phyloP scores from a whole-genome alignment of 2,329 filamentous ascomycete genomes.

The Fusarium coffeatum region DNA sequence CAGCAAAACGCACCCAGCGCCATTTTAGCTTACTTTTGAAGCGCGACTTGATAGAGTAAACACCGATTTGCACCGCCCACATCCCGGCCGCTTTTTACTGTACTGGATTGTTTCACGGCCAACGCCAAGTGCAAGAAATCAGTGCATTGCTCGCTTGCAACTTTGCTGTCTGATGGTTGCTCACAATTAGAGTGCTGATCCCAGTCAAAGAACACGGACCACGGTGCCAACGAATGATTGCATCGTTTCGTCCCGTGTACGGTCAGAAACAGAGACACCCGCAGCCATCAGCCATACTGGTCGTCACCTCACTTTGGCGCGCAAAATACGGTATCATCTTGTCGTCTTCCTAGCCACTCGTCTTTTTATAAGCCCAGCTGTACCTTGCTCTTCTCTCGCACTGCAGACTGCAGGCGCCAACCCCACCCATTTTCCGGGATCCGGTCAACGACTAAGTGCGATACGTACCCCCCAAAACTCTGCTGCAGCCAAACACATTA shows the following conservation, averaged over 20 bases:
- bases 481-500: constrained; percentile 45
- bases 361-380: constrained; percentile 16
- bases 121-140: constrained; percentile 41
- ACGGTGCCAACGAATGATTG: constrained; percentile 24
- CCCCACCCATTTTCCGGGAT: constrained; percentile 35
- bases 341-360: constrained; percentile 28
- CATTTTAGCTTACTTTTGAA: constrained; percentile 18
- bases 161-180: constrained; percentile 32
- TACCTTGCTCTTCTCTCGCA: constrained; percentile 28
- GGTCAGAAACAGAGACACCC: constrained; percentile 20
- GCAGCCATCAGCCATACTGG: constrained; percentile 16
- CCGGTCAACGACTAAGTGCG: constrained; percentile 21
- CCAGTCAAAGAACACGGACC: constrained; percentile 19
- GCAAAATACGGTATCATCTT: constrained; percentile 21
- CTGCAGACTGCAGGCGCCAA: constrained; percentile 33
- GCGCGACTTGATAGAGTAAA: constrained; percentile 20
- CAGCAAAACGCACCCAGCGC: constrained; percentile 21
- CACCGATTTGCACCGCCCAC: constrained; percentile 18
- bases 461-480: constrained; percentile 38
- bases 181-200: constrained; percentile 19
- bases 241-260: constrained; percentile 29
- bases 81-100: constrained; percentile 24
- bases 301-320: constrained; percentile 25
- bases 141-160: constrained; percentile 31
- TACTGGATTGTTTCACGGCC: constrained; percentile 38